Conservation (phyloP, 768 basidiomycete species). For the Tulasnella sp. region DNA sequence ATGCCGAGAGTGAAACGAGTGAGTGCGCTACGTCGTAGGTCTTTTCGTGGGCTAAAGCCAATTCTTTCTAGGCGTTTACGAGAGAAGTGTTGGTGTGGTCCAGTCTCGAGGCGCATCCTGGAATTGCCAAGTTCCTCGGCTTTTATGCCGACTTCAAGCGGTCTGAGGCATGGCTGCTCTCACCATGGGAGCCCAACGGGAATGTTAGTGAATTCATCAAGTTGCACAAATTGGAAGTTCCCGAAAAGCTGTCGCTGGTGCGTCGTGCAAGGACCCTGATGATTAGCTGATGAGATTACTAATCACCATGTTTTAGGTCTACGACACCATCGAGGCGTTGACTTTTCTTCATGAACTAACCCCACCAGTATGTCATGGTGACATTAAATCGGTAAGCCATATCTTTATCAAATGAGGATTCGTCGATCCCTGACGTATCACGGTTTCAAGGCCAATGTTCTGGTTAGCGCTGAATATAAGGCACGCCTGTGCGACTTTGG, state of each 20-base stretch:
- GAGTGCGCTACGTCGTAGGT: neutral
- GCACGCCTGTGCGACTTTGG: constrained; percentile 13
- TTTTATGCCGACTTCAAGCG: constrained; percentile 7
- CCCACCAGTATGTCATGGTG: constrained; percentile 17
- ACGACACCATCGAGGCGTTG: neutral
- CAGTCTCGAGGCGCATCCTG: neutral
- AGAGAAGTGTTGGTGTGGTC: constrained; percentile 2
- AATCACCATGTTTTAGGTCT: neutral
- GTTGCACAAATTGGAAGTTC: neutral
- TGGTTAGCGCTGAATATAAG: neutral
- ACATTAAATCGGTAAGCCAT: neutral
- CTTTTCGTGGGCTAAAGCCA: neutral
- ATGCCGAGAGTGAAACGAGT: neutral
- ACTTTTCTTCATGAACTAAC: neutral
- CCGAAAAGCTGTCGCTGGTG: neutral
- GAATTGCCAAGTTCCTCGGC: neutral
- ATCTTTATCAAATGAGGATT: neutral
- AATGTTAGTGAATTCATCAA: neutral
- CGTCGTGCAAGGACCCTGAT: neutral
- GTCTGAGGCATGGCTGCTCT: neutral
- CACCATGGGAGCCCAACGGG: neutral
- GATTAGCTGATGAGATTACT: too few relatives aligned
- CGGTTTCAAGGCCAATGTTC: neutral
- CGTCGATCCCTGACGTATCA: neutral
- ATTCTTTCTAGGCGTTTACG: neutral